A percentile compares a stretch with the other conserved stretches of the same genome.
Conservation (phyloP, 164 flowering plant genomes). For the Pachysandra terminalis region DNA sequence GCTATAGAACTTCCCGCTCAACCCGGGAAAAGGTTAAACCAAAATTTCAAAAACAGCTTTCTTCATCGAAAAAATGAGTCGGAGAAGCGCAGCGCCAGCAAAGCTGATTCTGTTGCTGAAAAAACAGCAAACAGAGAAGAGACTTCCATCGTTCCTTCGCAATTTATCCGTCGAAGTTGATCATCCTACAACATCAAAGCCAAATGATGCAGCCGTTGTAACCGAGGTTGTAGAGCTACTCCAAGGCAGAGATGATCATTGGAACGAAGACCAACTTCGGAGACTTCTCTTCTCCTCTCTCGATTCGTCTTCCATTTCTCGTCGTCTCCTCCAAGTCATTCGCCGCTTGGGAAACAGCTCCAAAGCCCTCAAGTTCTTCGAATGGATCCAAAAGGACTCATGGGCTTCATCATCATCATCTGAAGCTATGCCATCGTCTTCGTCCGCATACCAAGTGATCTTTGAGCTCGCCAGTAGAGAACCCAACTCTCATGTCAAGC, state of each 20-base stretch:
- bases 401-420: neutral
- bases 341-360: conserved; percentile 28
- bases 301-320: conserved; percentile 21
- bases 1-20: too few species aligned
- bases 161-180: neutral
- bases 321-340: conserved; percentile 26
- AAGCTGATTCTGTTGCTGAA: conserved; percentile 1
- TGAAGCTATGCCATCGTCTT: conserved; percentile 12
- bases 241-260: conserved; percentile 25
- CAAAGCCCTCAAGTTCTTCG: too few species aligned
- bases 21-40: too few species aligned
- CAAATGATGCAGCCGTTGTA: conserved; percentile 1
- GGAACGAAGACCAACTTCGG: conserved; percentile 31
- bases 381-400: conserved; percentile 6
- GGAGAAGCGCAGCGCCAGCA: neutral
- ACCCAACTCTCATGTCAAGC: conserved; percentile 18
- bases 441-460: conserved; percentile 46
- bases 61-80: neutral
- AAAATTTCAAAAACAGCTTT: neutral
- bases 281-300: conserved; percentile 32
- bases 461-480: conserved; percentile 44
- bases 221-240: conserved; percentile 27
- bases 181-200: neutral
- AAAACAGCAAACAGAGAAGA: neutral
- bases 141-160: neutral